Conservation (phyloP, 2,329 filamentous ascomycete species). For the Alternaria dauci region DNA sequence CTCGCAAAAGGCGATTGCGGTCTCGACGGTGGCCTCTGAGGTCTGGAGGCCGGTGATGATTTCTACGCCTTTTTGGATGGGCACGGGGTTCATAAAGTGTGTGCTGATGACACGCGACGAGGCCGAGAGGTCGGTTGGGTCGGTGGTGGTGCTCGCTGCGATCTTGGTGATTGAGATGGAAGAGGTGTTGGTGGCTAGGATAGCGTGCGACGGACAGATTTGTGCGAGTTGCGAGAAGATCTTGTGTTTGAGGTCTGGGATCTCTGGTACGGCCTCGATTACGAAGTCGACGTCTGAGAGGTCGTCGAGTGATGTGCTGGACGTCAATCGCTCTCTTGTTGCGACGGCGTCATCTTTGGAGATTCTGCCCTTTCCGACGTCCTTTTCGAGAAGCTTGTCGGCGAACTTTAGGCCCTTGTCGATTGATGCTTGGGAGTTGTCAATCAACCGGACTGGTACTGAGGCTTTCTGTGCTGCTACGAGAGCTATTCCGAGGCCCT, state of each 20-base stretch:
- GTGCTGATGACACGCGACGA: constrained; percentile 91
- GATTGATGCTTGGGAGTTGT: constrained; percentile 82
- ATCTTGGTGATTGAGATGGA: constrained; percentile 98
- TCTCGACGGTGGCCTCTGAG: constrained; percentile 79
- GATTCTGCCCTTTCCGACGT: constrained; percentile 86
- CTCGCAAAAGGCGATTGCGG: constrained; percentile 84
- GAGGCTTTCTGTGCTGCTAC: constrained; percentile 86
- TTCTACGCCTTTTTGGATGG: constrained; percentile 95
- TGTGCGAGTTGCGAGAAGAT: constrained; percentile 86
- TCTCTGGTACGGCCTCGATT: constrained; percentile 96
- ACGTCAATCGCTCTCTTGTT: constrained; percentile 72
- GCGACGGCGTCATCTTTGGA: constrained; percentile 81
- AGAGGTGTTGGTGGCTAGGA: constrained; percentile 97
- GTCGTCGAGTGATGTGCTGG: constrained; percentile 77
- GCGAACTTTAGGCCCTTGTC: constrained; percentile 92
- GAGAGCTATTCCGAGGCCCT: constrained; percentile 95
- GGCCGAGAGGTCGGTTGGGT: constrained; percentile 80
- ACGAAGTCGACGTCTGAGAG: constrained; percentile 91
- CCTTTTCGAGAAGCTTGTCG: constrained; percentile 92
- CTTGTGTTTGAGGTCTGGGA: constrained; percentile 82
- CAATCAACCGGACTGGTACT: constrained; percentile 85
- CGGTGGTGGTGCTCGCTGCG: constrained; percentile 80
- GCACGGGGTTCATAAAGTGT: constrained; percentile 99
- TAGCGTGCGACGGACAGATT: constrained; percentile 82
- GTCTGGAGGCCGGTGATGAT: constrained; percentile 97